phyloP scores from a whole-genome alignment of 1,284 basidiomycete species.

The Flammula alnicola region DNA sequence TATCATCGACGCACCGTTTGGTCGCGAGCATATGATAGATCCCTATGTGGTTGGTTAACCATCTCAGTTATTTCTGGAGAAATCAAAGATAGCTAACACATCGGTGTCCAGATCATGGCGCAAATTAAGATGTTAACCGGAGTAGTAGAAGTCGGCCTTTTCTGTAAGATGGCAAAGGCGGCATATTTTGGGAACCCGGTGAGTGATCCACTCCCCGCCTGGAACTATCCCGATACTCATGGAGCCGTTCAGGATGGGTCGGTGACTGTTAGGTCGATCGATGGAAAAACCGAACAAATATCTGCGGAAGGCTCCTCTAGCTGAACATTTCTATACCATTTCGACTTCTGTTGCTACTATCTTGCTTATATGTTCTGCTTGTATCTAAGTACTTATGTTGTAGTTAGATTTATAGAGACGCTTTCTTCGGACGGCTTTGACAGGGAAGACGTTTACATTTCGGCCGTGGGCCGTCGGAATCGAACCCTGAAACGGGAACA shows the following conservation, averaged over 20 bases:
- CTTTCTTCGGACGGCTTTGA: background rate
- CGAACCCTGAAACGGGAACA: constrained; percentile 8
- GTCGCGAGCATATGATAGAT: constrained; percentile 67
- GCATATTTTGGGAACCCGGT: constrained; percentile 97
- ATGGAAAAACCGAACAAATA: constrained; percentile 50
- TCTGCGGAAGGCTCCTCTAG: constrained; percentile 7
- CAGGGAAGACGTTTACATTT: background rate
- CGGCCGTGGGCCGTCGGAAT: constrained; percentile 11
- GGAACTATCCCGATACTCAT: background rate
- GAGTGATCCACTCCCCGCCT: constrained; percentile 24
- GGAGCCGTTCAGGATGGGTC: constrained; percentile 51
- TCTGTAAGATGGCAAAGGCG: constrained; percentile 92
- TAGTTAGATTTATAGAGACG: background rate
- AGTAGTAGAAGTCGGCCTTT: constrained; percentile 96
- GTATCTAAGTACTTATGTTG: constrained; percentile 5
- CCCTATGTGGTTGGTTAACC: constrained; percentile 63
- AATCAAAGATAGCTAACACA: background rate
- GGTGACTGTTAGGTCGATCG: constrained; percentile 54
- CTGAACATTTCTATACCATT: constrained; percentile 8
- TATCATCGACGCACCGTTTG: constrained; percentile 91
- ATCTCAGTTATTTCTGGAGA: background rate
- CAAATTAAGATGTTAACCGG: constrained; percentile 92
- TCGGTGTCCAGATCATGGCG: constrained; percentile 58
- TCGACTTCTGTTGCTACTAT: constrained; percentile 3
- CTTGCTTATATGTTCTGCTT: constrained; percentile 7